Evolutionary conservation across 192 early-diverging fungal species (phyloP).

Genomic region (Podila clonocystis): DNA sequence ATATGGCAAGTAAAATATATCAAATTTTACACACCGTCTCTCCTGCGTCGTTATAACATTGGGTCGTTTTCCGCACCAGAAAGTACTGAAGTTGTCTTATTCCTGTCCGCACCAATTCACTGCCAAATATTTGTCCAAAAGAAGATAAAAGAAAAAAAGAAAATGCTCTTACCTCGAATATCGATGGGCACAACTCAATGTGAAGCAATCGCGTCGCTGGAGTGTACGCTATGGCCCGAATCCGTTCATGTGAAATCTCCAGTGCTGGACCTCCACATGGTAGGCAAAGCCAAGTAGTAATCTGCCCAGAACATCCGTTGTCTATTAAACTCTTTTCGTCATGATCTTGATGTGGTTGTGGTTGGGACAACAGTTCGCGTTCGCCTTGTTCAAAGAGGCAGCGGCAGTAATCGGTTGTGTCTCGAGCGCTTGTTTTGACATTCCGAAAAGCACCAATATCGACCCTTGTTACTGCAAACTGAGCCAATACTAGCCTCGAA

Average conservation of each 20-base stretch:
- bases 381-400: conserved; percentile 6
- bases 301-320: not conserved
- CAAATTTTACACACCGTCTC: not conserved
- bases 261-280: conserved; percentile 12
- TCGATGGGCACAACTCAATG: not conserved
- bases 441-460: conserved; percentile 21
- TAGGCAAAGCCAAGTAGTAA: conserved; percentile 5
- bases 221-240: not conserved
- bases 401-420: conserved; percentile 9
- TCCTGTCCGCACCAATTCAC: not conserved
- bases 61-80: not conserved
- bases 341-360: not conserved
- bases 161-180: not conserved
- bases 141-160: not conserved
- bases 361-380: not conserved
- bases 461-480: conserved; percentile 12
- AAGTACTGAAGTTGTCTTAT: not conserved
- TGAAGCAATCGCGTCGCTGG: not conserved
- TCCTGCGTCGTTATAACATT: not conserved
- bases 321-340: not conserved
- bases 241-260: not conserved
- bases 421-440: conserved; percentile 10
- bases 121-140: not conserved
- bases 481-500: not conserved
- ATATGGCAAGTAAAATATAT: not conserved